These are phyloP conservation scores for Ganoderma resinaceum DNA, from an alignment of 1,284 basidiomycete species.

Conservation along the genomic window DNA sequence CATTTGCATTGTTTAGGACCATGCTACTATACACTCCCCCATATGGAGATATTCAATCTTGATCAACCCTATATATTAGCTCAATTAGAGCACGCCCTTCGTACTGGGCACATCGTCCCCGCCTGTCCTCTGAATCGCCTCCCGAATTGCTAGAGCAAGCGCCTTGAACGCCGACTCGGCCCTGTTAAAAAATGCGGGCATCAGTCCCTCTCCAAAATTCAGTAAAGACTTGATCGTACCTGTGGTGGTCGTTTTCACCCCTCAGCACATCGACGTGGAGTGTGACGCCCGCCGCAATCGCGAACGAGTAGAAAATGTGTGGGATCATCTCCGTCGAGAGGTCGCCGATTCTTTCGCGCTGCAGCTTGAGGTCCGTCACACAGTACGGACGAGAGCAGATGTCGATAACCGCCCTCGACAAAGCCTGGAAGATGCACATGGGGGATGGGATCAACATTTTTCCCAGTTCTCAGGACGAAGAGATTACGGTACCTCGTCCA, in stretches of 20 bases:
- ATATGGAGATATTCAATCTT: not conserved
- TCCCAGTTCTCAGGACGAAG: slow-evolving; percentile 12
- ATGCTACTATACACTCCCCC: slow-evolving; percentile 11
- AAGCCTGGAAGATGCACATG: slow-evolving; percentile 60
- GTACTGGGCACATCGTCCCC: slow-evolving; percentile 95
- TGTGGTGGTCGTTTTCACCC: slow-evolving; percentile 98
- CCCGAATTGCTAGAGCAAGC: slow-evolving; percentile 91
- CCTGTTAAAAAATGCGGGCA: slow-evolving; percentile 47
- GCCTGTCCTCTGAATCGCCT: slow-evolving; percentile 92
- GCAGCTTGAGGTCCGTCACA: slow-evolving; percentile 88
- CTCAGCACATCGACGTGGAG: slow-evolving; percentile 94
- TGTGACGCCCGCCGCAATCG: slow-evolving; percentile 90
- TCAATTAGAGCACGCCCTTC: slow-evolving; percentile 82
- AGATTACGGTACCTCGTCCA: slow-evolving; percentile 82
- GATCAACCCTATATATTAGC: not conserved
- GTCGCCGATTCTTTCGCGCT: slow-evolving; percentile 97
- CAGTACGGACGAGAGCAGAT: slow-evolving; percentile 98
- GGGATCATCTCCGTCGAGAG: slow-evolving; percentile 98
- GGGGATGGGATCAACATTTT: not conserved
- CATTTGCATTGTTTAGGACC: slow-evolving; percentile 13
- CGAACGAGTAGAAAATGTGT: slow-evolving; percentile 93
- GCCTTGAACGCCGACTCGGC: slow-evolving; percentile 99
- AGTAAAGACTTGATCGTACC: slow-evolving; percentile 56
- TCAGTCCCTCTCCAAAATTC: not conserved
- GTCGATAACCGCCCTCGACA: slow-evolving; percentile 96